These are phyloP conservation scores for Arthrinium phaeospermum DNA, from an alignment of 2,329 filamentous ascomycete species.

Conservation along the genomic window DNA sequence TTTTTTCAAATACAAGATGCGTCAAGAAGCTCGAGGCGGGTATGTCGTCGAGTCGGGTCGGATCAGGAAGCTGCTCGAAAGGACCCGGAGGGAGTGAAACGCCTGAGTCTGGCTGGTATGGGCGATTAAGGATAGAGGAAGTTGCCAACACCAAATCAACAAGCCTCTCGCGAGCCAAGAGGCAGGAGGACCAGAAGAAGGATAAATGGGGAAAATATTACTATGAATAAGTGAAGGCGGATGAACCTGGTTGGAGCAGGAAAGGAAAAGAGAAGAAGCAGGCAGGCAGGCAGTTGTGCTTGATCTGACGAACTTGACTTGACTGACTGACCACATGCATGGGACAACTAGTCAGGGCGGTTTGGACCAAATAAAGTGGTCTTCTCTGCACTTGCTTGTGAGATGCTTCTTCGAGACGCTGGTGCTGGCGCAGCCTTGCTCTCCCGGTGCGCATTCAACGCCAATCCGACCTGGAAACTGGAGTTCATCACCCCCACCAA, in stretches of 20 bases:
- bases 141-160: background rate
- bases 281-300: background rate
- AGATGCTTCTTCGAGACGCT: background rate
- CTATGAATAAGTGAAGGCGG: background rate
- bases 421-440: background rate
- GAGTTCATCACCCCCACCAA: background rate
- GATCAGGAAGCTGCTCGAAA: background rate
- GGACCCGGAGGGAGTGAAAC: conserved; percentile 12
- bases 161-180: background rate
- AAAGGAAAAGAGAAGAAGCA: background rate
- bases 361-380: background rate
- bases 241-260: background rate
- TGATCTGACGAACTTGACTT: conserved; percentile 2
- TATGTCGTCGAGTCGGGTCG: background rate
- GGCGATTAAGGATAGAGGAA: background rate
- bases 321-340: conserved; percentile 2
- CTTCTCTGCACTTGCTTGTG: background rate
- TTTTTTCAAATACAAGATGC: background rate
- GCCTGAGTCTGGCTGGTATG: background rate
- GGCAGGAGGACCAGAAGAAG: background rate
- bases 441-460: background rate
- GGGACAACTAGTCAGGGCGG: conserved; percentile 5
- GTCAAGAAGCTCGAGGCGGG: background rate
- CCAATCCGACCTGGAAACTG: background rate
- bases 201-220: background rate